Evolutionary conservation across 495 filamentous ascomycete genomes (phyloP), one percentile per base, ranked within the genome.

Genomic region (Penicillium daleae): DNA sequence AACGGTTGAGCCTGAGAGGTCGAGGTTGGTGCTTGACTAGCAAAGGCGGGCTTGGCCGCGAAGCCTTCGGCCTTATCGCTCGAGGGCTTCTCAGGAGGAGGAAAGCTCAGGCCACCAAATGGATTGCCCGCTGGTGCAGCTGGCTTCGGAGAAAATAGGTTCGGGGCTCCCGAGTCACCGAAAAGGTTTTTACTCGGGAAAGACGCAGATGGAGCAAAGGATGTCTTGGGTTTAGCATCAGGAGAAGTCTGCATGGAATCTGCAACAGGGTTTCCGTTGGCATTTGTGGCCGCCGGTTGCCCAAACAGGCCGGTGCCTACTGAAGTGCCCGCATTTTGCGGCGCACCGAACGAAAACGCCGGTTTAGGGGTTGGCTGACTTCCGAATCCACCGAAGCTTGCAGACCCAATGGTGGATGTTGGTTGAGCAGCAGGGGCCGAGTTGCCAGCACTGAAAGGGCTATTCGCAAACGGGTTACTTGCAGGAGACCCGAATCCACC

Each of bases 201-300:
- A 24, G 66, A 69, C 49, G 68, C 44, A 40, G 64, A 3, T 6
- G 65, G 32, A 13, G 56, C 59, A 21, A 60, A 50, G 24, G 73
- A 49, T 17, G 60, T 54, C 6, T 69, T 72, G 35, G 66, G 64
- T 59, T 81, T 80, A 17, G 69, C 60, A 39, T 80, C 79, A 8
- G 76, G 76, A 5, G 77, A 81, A 22, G 70, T 80, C 63, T 79
- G 76, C 79, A 81, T 81, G 15, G 73, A 77, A 35, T 81, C 78
- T 29, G 63, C 62, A 15, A 62, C 64, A 51, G 71, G 59, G 26
- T 42, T 57, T 21, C 67, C 67, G 29, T 65, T 56, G 39, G 66
- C 63, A 53, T 60, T 59, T 22, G 65, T 42, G 56, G 68, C 26
- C 58, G 22, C 48, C 32, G 66, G 54, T 53, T 71, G 71, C 21